Evolutionary conservation across 805 yeast genomes (phyloP).

Genomic region (Soucietia sequanensis): DNA sequence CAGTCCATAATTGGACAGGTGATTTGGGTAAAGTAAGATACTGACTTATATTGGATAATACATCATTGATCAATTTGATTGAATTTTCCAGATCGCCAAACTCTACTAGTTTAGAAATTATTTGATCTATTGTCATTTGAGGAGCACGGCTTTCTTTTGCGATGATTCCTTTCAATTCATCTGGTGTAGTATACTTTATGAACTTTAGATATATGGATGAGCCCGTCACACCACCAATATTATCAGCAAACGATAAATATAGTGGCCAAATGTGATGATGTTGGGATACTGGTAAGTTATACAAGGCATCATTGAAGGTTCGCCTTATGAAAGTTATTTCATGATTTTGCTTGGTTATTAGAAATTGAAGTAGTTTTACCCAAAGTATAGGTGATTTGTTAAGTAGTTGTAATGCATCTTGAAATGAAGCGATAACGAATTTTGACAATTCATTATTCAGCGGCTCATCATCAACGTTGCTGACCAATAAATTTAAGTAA

Average conservation of each 20-base stretch:
- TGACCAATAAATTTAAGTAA: conserved; percentile 44
- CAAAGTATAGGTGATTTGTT: conserved; percentile 50
- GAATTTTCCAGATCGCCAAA: conserved; percentile 26
- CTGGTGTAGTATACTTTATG: conserved; percentile 23
- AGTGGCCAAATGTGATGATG: conserved; percentile 45
- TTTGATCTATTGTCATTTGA: conserved; percentile 20
- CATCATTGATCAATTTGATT: conserved; percentile 26
- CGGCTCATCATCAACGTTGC: conserved; percentile 14
- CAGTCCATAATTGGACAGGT: conserved; percentile 47
- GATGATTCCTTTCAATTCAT: conserved; percentile 4
- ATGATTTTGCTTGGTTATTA: conserved; percentile 26
- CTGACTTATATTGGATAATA: conserved; percentile 29
- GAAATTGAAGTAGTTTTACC: conserved; percentile 47
- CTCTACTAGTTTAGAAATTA: conserved; percentile 30
- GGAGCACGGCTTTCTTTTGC: conserved; percentile 6
- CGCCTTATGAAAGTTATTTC: conserved; percentile 39
- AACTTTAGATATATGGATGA: conserved; percentile 30
- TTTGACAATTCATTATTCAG: background rate
- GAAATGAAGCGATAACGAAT: background rate
- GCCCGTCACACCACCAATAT: conserved; percentile 40
- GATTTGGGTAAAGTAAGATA: conserved; percentile 35
- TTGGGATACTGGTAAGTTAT: conserved; percentile 47
- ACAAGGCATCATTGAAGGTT: conserved; percentile 50
- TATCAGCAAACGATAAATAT: conserved; percentile 55
- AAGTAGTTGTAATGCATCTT: conserved; percentile 39